phyloP scores from a whole-genome alignment of 164 flowering plant genomes.

The Akebia trifoliata region DNA sequence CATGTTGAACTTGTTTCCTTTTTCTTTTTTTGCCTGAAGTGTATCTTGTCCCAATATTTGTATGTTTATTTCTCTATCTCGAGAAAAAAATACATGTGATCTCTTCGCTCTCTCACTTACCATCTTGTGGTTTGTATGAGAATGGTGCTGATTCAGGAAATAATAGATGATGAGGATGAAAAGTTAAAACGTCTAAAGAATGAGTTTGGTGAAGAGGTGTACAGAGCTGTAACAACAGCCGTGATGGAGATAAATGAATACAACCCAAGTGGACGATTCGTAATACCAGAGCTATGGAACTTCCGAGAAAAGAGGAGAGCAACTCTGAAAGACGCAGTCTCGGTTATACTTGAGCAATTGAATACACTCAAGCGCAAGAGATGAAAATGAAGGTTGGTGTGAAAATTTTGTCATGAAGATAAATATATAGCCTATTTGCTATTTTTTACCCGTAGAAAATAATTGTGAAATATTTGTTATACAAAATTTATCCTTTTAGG shows the following conservation, averaged over 20 bases:
- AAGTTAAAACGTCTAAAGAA: conserved; percentile 32
- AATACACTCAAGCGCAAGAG: conserved; percentile 23
- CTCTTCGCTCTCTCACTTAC: too few species aligned
- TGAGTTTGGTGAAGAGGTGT: conserved; percentile 37
- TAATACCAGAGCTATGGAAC: conserved; percentile 52
- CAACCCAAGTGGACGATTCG: conserved; percentile 55
- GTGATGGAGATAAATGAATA: conserved; percentile 46
- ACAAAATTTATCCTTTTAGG: too few species aligned
- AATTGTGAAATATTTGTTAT: too few species aligned
- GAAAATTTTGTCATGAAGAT: too few species aligned
- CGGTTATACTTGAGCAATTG: conserved; percentile 26
- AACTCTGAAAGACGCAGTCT: conserved; percentile 37
- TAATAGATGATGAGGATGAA: conserved; percentile 47
- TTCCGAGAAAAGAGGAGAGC: conserved; percentile 45
- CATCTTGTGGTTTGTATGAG: not conserved
- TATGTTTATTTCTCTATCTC: too few species aligned
- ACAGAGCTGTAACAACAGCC: conserved; percentile 37
- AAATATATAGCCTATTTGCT: too few species aligned
- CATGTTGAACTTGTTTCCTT: too few species aligned
- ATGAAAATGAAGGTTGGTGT: conserved; percentile 18
- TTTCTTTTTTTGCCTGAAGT: too few species aligned
- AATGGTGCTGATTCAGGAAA: conserved; percentile 29
- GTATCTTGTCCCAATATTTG: too few species aligned
- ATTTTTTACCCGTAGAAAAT: too few species aligned
- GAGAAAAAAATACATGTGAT: too few species aligned